Evolutionary conservation across 805 yeast genomes (phyloP).

Genomic region (Ogataea allantospora): DNA sequence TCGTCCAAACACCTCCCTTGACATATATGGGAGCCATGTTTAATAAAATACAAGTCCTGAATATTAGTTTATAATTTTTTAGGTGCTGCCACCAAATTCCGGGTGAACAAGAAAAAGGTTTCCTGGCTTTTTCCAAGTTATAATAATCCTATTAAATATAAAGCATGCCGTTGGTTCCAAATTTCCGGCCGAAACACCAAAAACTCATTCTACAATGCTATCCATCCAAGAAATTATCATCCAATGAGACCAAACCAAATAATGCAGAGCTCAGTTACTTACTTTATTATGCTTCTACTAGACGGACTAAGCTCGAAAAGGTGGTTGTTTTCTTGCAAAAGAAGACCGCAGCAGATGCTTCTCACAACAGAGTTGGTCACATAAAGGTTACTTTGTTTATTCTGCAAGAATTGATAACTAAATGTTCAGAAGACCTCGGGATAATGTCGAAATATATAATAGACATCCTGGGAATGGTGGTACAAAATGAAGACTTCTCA

Average conservation of each 20-base stretch:
- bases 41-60: slow-evolving; percentile 9
- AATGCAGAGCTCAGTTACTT: slow-evolving; percentile 87
- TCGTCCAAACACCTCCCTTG: slow-evolving; percentile 90
- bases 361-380: slow-evolving; percentile 69
- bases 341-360: slow-evolving; percentile 59
- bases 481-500: slow-evolving; percentile 57
- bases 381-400: slow-evolving; percentile 78
- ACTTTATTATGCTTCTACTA: slow-evolving; percentile 84
- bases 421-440: slow-evolving; percentile 80
- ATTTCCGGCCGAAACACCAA: slow-evolving; percentile 72
- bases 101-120: slow-evolving; percentile 12
- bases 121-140: slow-evolving; percentile 8
- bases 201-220: slow-evolving; percentile 87
- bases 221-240: slow-evolving; percentile 66
- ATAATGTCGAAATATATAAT: slow-evolving; percentile 73
- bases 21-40: slow-evolving; percentile 63
- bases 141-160: neutral
- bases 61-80: slow-evolving; percentile 2
- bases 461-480: slow-evolving; percentile 51
- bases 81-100: slow-evolving; percentile 4
- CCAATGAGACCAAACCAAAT: slow-evolving; percentile 83
- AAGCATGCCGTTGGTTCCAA: slow-evolving; percentile 22
- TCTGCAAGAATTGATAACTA: slow-evolving; percentile 62
- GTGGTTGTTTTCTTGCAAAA: slow-evolving; percentile 68
- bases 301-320: slow-evolving; percentile 85